These are phyloP conservation scores for Akanthomyces muscarius DNA, from an alignment of 2,329 filamentous ascomycete genomes.

Conservation along the genomic window DNA sequence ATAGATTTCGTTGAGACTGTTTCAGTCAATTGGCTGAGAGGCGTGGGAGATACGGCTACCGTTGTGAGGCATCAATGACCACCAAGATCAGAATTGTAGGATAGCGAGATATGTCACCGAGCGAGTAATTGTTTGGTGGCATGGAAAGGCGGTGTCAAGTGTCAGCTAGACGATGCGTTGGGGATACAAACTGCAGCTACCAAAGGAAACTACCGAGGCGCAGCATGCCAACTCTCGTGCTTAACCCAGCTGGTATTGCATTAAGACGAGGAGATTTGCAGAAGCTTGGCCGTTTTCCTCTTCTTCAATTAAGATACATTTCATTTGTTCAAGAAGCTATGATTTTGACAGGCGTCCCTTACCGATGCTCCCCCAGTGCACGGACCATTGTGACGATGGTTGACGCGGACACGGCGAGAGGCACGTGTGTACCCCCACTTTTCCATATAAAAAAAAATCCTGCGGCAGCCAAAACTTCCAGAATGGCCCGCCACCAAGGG, in stretches of 20 bases:
- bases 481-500: not conserved
- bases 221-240: not conserved
- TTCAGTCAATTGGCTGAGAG: not conserved
- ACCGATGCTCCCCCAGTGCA: not conserved
- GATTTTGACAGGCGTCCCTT: not conserved
- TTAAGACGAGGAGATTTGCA: not conserved
- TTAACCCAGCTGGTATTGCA: not conserved
- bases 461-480: slow-evolving; percentile 6
- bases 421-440: slow-evolving; percentile 31
- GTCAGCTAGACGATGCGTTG: not conserved
- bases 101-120: not conserved
- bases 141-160: no score
- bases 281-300: not conserved
- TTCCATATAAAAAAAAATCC: slow-evolving; percentile 23
- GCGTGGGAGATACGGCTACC: not conserved
- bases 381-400: slow-evolving; percentile 14
- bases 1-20: slow-evolving; percentile 7
- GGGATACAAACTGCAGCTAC: not conserved
- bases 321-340: not conserved
- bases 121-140: not conserved
- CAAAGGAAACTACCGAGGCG: not conserved
- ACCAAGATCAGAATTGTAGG: not conserved
- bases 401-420: slow-evolving; percentile 6
- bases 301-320: no score
- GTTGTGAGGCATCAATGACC: not conserved